phyloP scores from a whole-genome alignment of 768 basidiomycete genomes.

The Lepiota subincarnata region DNA sequence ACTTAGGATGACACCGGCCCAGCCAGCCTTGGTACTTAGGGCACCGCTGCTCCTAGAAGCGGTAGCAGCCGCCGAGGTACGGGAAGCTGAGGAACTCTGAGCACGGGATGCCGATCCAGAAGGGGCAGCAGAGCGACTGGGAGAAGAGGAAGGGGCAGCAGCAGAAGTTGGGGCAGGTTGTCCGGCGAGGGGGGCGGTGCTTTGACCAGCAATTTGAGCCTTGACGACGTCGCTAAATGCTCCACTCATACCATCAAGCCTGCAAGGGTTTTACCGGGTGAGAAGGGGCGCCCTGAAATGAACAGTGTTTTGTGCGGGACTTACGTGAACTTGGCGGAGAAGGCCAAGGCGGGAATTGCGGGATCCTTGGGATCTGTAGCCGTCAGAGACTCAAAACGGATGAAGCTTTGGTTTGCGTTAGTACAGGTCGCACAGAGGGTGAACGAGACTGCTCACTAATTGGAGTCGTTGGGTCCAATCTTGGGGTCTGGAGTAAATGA shows the following conservation, averaged over 20 bases:
- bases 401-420: constrained; percentile 50
- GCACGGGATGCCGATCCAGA: constrained; percentile 18
- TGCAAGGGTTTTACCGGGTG: constrained; percentile 21
- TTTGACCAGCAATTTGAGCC: constrained; percentile 57
- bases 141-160: constrained; percentile 17
- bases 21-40: constrained; percentile 25
- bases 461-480: constrained; percentile 49
- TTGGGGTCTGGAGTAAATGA: constrained; percentile 46
- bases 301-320: constrained; percentile 17
- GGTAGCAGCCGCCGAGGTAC: constrained; percentile 11
- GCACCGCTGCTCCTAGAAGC: constrained; percentile 19
- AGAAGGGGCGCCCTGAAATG: neutral
- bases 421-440: neutral
- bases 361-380: constrained; percentile 49
- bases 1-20: constrained; percentile 29
- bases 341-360: constrained; percentile 60
- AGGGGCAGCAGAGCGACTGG: constrained; percentile 15
- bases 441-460: constrained; percentile 46
- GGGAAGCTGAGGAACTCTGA: constrained; percentile 17
- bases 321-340: constrained; percentile 77
- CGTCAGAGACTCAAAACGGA: constrained; percentile 63
- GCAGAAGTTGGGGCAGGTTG: constrained; percentile 24
- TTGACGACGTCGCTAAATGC: constrained; percentile 53
- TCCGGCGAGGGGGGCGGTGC: constrained; percentile 52
- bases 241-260: constrained; percentile 69